These are phyloP conservation scores for Neonectria sp. DNA, from an alignment of 2,329 filamentous ascomycete species.

Conservation along the genomic window DNA sequence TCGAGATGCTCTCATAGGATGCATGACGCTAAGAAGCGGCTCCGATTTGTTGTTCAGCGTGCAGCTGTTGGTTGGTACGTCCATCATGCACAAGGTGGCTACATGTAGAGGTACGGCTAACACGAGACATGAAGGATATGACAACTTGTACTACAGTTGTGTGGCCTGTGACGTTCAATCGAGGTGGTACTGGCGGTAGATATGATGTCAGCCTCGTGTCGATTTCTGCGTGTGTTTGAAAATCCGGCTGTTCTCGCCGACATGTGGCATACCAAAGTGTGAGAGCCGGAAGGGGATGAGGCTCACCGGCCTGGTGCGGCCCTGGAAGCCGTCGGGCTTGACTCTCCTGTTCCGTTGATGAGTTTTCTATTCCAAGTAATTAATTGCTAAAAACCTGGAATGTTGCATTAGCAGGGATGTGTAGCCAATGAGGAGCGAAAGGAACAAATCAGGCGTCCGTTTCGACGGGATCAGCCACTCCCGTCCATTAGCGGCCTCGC, in stretches of 20 bases:
- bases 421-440: neutral
- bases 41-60: neutral
- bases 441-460: neutral
- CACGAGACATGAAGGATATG: neutral
- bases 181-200: neutral
- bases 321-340: neutral
- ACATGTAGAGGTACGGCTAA: neutral
- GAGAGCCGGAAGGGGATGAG: neutral
- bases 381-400: neutral
- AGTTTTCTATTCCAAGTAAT: too few relatives aligned
- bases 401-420: slow-evolving; percentile 4
- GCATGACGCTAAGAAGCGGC: neutral
- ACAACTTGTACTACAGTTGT: neutral
- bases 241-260: neutral
- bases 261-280: neutral
- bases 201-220: neutral
- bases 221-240: neutral
- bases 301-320: neutral
- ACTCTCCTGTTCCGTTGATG: too few relatives aligned
- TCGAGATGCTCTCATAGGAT: neutral
- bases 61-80: neutral
- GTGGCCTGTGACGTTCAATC: neutral
- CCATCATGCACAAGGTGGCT: neutral
- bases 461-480: slow-evolving; percentile 5
- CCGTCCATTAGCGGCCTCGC: neutral